phyloP scores from a whole-genome alignment of 352 stramenopile genomes.

The Globisporangium perplexum region DNA sequence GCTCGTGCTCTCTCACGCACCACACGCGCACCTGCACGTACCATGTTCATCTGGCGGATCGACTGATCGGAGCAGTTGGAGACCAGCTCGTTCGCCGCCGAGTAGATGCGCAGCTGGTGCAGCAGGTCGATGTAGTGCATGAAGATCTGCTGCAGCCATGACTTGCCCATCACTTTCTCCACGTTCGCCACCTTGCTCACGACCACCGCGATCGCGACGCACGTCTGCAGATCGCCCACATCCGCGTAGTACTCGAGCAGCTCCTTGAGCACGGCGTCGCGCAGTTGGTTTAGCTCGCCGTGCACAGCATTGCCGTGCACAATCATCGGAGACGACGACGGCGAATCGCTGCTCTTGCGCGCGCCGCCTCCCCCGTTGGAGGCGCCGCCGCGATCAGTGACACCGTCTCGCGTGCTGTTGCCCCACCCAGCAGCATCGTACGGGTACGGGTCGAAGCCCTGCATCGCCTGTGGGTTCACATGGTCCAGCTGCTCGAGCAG shows the following conservation, averaged over 20 bases:
- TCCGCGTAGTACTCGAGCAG: conserved; percentile 86
- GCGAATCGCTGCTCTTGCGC: conserved; percentile 21
- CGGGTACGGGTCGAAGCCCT: conserved; percentile 82
- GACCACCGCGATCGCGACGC: conserved; percentile 70
- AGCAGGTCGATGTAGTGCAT: conserved; percentile 90
- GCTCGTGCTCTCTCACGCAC: not conserved
- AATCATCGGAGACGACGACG: conserved; percentile 55
- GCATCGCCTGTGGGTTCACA: conserved; percentile 83
- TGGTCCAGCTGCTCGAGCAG: conserved; percentile 81
- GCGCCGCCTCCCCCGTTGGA: conserved; percentile 10
- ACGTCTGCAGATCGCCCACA: conserved; percentile 80
- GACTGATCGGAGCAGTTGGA: conserved; percentile 74
- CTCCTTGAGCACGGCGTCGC: conserved; percentile 75
- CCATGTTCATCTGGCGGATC: conserved; percentile 91
- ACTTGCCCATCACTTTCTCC: conserved; percentile 79
- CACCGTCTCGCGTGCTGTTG: not conserved
- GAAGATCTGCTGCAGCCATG: conserved; percentile 86
- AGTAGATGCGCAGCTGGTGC: conserved; percentile 85
- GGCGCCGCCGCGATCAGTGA: not conserved
- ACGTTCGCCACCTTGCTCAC: conserved; percentile 67
- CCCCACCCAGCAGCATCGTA: conserved; percentile 49
- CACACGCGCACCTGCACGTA: conserved; percentile 14
- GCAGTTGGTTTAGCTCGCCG: conserved; percentile 65
- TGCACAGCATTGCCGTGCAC: conserved; percentile 74
- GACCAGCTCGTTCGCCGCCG: conserved; percentile 84